phyloP scores from a whole-genome alignment of 805 yeast species.

The Millerozyma miso region DNA sequence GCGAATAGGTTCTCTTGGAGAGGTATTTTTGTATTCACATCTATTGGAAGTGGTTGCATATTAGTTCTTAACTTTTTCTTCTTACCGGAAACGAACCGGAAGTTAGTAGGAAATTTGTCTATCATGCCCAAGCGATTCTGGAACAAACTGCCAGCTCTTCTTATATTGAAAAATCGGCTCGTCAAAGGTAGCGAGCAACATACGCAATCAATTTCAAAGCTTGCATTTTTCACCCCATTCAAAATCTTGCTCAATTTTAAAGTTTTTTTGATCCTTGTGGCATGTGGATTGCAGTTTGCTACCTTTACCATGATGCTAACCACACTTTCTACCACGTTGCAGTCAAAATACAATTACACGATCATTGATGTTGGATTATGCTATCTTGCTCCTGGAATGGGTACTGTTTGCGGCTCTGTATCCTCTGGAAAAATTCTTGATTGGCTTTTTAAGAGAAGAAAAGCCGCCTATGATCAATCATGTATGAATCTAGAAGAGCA shows the following conservation, averaged over 20 bases:
- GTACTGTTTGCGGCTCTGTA: constrained; percentile 59
- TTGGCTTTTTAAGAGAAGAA: constrained; percentile 38
- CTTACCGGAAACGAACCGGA: constrained; percentile 72
- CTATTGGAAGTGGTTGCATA: constrained; percentile 52
- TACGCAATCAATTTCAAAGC: constrained; percentile 14
- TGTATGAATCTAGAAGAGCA: constrained; percentile 15
- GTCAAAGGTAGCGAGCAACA: no score
- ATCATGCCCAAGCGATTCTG: constrained; percentile 39
- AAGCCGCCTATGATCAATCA: constrained; percentile 17
- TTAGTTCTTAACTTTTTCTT: constrained; percentile 20
- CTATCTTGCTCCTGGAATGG: constrained; percentile 70
- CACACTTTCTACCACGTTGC: constrained; percentile 54
- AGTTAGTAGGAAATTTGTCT: constrained; percentile 70
- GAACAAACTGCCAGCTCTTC: constrained; percentile 40
- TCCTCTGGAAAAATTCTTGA: constrained; percentile 56
- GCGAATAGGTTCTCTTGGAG: constrained; percentile 50
- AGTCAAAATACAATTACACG: constrained; percentile 44
- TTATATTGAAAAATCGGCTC: constrained; percentile 22
- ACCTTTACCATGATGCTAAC: constrained; percentile 69
- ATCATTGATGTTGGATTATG: constrained; percentile 63
- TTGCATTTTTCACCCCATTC: constrained; percentile 45
- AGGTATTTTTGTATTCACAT: constrained; percentile 67
- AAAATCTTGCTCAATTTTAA: constrained; percentile 40
- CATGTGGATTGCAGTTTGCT: constrained; percentile 61
- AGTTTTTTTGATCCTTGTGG: constrained; percentile 46